Evolutionary conservation across 306 rosid species (phyloP).

Genomic region (Hippophae tibetana): DNA sequence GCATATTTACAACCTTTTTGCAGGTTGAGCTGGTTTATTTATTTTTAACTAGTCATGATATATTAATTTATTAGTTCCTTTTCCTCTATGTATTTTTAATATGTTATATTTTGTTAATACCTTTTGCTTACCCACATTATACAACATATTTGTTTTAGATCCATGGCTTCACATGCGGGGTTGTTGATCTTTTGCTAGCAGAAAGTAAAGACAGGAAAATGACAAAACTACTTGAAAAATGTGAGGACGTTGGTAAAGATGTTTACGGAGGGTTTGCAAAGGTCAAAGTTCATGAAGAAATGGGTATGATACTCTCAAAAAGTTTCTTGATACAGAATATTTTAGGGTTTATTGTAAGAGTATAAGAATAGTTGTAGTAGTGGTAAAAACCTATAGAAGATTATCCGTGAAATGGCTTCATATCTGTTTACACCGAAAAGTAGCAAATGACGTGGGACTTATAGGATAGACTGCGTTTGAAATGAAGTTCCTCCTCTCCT

Average conservation of each 20-base stretch:
- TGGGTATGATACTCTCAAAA: constrained; percentile 41
- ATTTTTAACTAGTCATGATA: not conserved
- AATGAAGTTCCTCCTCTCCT: too few relatives aligned
- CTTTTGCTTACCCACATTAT: constrained; percentile 5
- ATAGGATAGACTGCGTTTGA: too few relatives aligned
- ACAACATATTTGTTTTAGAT: constrained; percentile 35
- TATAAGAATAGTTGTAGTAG: too few relatives aligned
- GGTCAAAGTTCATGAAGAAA: constrained; percentile 33
- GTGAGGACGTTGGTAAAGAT: constrained; percentile 73
- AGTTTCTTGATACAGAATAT: not conserved
- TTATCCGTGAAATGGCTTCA: too few relatives aligned
- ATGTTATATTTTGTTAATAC: not conserved
- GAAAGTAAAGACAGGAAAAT: constrained; percentile 57
- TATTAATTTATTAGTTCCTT: not conserved
- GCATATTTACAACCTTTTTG: constrained; percentile 66
- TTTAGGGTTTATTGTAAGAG: too few relatives aligned
- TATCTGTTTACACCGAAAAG: too few relatives aligned
- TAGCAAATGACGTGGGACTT: too few relatives aligned
- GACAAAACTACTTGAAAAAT: constrained; percentile 55
- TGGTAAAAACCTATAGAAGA: too few relatives aligned
- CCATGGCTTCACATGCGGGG: constrained; percentile 93
- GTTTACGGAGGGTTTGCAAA: constrained; percentile 61
- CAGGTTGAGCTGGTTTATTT: constrained; percentile 43
- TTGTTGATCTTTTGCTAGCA: constrained; percentile 72
- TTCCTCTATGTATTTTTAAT: not conserved